phyloP scores from a whole-genome alignment of 2,329 filamentous ascomycete genomes.

The Ampelomyces quisqualis region DNA sequence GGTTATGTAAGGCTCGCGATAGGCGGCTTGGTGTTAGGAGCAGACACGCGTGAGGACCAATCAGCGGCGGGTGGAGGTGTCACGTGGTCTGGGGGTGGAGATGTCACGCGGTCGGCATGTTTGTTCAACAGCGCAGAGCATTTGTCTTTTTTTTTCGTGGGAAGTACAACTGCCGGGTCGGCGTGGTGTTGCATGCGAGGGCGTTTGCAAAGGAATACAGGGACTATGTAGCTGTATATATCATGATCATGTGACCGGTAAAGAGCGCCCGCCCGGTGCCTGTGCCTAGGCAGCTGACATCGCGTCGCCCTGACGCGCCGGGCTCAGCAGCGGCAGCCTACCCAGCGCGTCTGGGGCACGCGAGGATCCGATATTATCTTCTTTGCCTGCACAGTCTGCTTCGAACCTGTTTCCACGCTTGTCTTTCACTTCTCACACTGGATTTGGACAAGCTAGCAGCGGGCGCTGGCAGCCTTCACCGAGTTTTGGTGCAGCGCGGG shows the following conservation, averaged over 20 bases:
- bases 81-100: too few relatives aligned
- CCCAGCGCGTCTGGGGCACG: conserved; percentile 5
- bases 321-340: conserved; percentile 6
- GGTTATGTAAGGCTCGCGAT: conserved; percentile 44
- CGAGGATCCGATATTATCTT: neutral
- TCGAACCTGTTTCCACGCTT: too few relatives aligned
- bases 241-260: neutral
- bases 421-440: too few relatives aligned
- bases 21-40: conserved; percentile 14
- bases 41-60: conserved; percentile 5
- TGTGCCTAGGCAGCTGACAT: conserved; percentile 25
- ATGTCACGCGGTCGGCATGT: conserved; percentile 25
- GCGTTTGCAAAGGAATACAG: conserved; percentile 1
- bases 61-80: conserved; percentile 18
- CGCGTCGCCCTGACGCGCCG: conserved; percentile 20
- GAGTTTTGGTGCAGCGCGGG: conserved; percentile 14
- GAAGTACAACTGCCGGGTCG: neutral
- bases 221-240: neutral
- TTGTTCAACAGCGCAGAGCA: neutral
- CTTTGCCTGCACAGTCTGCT: neutral
- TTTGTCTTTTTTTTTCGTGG: neutral
- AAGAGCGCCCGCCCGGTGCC: conserved; percentile 2
- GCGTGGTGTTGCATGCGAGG: neutral
- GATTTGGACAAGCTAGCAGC: neutral
- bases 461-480: conserved; percentile 17